Evolutionary conservation across 169 alveolate species (phyloP).

Genomic region (Eimeria sp.): DNA sequence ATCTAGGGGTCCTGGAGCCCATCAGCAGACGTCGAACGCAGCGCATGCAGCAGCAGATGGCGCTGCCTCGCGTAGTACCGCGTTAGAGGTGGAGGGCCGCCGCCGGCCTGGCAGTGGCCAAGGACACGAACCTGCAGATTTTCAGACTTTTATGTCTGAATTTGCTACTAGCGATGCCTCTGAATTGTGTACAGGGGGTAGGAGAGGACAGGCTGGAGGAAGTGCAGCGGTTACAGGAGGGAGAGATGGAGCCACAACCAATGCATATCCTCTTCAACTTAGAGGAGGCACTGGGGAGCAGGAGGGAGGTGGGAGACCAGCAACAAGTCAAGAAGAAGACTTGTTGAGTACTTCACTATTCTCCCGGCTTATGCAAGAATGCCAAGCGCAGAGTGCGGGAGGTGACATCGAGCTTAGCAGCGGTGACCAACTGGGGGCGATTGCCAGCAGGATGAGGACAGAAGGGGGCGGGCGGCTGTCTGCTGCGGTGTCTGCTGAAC

Average conservation of each 20-base stretch:
- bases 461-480: not conserved
- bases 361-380: slow-evolving; percentile 21
- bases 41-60: slow-evolving; percentile 14
- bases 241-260: slow-evolving; percentile 1
- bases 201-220: not conserved
- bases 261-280: not conserved
- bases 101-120: not conserved
- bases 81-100: not conserved
- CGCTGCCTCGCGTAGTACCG: not conserved
- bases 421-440: not conserved
- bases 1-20: not conserved
- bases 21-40: not conserved
- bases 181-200: not conserved
- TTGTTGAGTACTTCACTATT: slow-evolving; percentile 20
- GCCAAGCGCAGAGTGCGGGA: slow-evolving; percentile 4
- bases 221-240: not conserved
- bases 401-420: not conserved
- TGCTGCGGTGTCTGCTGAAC: slow-evolving; percentile 29
- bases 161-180: slow-evolving; percentile 31
- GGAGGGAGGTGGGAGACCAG: not conserved
- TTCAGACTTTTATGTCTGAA: slow-evolving; percentile 22
- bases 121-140: slow-evolving; percentile 6
- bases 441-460: not conserved
- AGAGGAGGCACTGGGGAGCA: not conserved
- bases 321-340: slow-evolving; percentile 25